phyloP scores from a whole-genome alignment of 169 alveolate species.

The Eimeria praecox region DNA sequence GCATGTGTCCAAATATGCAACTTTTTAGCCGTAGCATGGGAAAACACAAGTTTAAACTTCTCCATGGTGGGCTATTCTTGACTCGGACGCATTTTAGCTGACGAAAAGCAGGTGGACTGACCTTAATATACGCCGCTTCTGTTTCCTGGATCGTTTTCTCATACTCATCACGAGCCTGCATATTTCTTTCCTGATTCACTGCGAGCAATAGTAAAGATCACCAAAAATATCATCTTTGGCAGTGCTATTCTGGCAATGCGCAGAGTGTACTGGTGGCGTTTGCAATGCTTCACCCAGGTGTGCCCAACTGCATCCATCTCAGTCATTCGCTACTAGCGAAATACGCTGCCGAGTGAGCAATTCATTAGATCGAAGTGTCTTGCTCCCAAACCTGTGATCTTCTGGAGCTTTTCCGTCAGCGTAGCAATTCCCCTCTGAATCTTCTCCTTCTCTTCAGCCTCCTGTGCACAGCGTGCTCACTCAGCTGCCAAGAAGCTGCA shows the following conservation, averaged over 20 bases:
- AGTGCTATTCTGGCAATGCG: neutral
- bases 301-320: neutral
- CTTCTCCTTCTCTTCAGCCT: conserved; percentile 92
- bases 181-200: conserved; percentile 91
- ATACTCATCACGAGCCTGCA: conserved; percentile 94
- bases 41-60: neutral
- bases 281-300: neutral
- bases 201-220: conserved; percentile 51
- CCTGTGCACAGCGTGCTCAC: conserved; percentile 79
- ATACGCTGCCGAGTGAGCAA: neutral
- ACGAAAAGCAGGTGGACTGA: neutral
- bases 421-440: conserved; percentile 92
- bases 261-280: neutral
- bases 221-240: neutral
- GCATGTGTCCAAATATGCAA: neutral
- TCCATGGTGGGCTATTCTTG: neutral
- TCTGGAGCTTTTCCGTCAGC: conserved; percentile 90
- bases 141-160: conserved; percentile 96
- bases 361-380: neutral
- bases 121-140: conserved; percentile 93
- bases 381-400: conserved; percentile 84
- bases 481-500: neutral
- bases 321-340: too few species aligned
- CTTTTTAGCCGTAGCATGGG: neutral
- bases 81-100: neutral